Conservation (phyloP, 1,284 basidiomycete genomes). For the Ceratobasidium sp. region DNA sequence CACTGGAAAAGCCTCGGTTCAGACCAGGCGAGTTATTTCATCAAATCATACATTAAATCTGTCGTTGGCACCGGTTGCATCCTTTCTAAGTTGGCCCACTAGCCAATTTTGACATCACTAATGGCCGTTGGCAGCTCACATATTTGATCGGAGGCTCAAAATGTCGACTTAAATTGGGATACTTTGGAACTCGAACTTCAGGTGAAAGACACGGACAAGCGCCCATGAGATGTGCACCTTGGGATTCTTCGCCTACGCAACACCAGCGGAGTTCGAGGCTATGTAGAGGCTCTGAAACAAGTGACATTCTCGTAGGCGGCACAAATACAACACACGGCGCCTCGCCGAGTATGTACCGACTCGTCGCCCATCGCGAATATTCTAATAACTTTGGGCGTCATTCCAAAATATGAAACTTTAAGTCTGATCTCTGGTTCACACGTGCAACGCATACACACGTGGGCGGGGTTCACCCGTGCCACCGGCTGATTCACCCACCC, state of each 20-base stretch:
- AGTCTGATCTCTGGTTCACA: neutral
- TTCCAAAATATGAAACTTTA: slow-evolving; percentile 4
- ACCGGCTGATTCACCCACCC: neutral
- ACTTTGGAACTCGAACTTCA: neutral
- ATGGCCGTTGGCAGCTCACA: too few species aligned
- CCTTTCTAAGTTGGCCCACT: too few species aligned
- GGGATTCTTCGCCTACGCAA: neutral
- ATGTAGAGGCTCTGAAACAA: neutral
- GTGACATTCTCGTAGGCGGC: neutral
- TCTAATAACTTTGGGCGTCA: neutral
- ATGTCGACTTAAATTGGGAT: neutral
- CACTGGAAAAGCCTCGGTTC: too few species aligned
- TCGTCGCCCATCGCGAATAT: neutral
- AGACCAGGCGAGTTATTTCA: too few species aligned
- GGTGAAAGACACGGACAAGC: neutral
- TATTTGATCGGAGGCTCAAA: too few species aligned
- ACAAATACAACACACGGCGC: neutral
- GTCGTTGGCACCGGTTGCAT: too few species aligned
- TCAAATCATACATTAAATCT: too few species aligned
- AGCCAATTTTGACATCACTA: too few species aligned
- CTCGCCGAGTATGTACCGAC: neutral
- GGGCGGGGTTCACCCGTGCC: neutral
- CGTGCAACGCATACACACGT: neutral
- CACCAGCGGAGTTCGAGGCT: neutral
- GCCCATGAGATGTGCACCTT: neutral